Conservation (phyloP, 108 stramenopile species). For the Cyclotella sp. region DNA sequence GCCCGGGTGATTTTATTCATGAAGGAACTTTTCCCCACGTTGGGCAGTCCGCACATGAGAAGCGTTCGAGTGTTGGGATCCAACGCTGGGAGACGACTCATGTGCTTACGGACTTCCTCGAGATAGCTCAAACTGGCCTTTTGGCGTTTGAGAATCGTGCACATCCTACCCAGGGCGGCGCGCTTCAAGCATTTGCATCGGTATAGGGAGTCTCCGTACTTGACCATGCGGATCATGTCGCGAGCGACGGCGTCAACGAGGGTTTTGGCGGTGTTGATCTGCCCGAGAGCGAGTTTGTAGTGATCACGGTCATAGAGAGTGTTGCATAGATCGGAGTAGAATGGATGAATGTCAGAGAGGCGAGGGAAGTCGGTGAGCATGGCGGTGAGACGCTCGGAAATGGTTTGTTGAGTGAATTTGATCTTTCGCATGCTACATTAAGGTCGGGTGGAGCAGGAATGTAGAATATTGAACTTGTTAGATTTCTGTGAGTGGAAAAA, state of each 20-base stretch:
- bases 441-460: background rate
- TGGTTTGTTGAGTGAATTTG: conserved; percentile 98
- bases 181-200: conserved; percentile 99
- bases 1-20: conserved; percentile 99
- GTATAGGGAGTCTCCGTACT: conserved; percentile 98
- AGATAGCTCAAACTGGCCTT: conserved; percentile 94
- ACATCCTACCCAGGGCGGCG: conserved; percentile 99
- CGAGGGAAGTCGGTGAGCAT: conserved; percentile 98
- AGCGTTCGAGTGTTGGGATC: conserved; percentile 99
- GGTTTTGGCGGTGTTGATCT: conserved; percentile 96
- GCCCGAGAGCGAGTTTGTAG: conserved; percentile 99
- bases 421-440: conserved; percentile 95
- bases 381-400: conserved; percentile 88
- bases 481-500: background rate
- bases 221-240: conserved; percentile 98
- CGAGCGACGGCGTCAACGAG: conserved; percentile 91
- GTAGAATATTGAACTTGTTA: background rate
- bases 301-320: conserved; percentile 99
- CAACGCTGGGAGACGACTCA: conserved; percentile 96
- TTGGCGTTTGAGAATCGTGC: conserved; percentile 97
- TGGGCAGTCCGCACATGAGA: conserved; percentile 97
- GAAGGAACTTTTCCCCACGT: conserved; percentile 98
- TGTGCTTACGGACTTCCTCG: conserved; percentile 98
- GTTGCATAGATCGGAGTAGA: conserved; percentile 99
- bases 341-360: conserved; percentile 99